Evolutionary conservation across 106 monocot species (phyloP).

Genomic region (Acorus gramineus): DNA sequence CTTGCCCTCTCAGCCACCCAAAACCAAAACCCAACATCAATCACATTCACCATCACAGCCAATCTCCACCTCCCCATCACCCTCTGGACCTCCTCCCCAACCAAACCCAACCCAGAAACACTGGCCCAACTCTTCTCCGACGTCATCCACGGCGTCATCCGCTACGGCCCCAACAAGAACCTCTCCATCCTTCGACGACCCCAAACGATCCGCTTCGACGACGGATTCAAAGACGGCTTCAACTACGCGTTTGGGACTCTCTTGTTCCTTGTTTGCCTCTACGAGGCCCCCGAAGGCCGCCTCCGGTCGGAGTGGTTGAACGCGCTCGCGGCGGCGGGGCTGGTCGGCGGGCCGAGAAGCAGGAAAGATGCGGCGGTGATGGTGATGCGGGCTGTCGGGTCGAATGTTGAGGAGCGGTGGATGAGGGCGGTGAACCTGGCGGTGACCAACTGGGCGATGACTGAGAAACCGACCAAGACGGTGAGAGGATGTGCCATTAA

Average conservation of each 20-base stretch:
- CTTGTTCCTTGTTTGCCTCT: slow-evolving; percentile 58
- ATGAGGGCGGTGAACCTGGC: slow-evolving; percentile 65
- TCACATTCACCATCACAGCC: slow-evolving; percentile 43
- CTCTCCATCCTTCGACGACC: slow-evolving; percentile 16
- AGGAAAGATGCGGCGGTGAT: slow-evolving; percentile 28
- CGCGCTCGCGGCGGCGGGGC: slow-evolving; percentile 2
- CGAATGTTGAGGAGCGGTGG: slow-evolving; percentile 71
- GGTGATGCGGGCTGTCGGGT: slow-evolving; percentile 39
- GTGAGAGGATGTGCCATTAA: too few species aligned
- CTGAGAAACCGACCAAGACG: too few species aligned
- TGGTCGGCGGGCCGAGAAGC: slow-evolving; percentile 18
- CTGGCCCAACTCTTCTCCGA: slow-evolving; percentile 28
- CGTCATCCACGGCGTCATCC: slow-evolving; percentile 46
- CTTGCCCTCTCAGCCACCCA: slow-evolving; percentile 1
- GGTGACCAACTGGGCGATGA: slow-evolving; percentile 34
- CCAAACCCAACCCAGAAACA: slow-evolving; percentile 29
- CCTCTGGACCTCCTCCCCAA: slow-evolving; percentile 58
- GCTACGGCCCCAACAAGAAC: slow-evolving; percentile 48
- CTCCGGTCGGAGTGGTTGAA: slow-evolving; percentile 45
- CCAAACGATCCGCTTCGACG: slow-evolving; percentile 11
- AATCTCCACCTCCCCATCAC: slow-evolving; percentile 44
- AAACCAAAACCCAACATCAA: slow-evolving; percentile 14
- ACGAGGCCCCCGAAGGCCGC: slow-evolving; percentile 55
- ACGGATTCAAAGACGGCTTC: slow-evolving; percentile 39
- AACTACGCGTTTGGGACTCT: slow-evolving; percentile 60